phyloP scores from a whole-genome alignment of 768 basidiomycete species.

The Russula griseocarnosa region DNA sequence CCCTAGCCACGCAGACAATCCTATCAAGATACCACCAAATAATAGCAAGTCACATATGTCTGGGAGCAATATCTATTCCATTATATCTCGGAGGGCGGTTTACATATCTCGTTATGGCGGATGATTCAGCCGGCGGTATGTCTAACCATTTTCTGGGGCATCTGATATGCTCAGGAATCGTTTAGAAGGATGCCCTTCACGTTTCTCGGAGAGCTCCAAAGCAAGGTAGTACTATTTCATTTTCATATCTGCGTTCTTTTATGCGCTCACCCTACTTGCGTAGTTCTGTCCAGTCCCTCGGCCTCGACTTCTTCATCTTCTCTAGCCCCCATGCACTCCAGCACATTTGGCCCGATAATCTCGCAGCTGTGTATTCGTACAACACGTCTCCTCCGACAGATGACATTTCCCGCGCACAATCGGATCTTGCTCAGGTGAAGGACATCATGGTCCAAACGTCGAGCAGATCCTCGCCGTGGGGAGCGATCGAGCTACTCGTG shows the following conservation, averaged over 20 bases:
- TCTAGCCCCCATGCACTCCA: conserved; percentile 56
- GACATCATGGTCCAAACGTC: conserved; percentile 98
- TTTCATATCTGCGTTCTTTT: conserved; percentile 4
- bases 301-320: conserved; percentile 52
- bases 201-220: conserved; percentile 83
- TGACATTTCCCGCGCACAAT: conserved; percentile 85
- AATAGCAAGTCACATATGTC: conserved; percentile 76
- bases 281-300: conserved; percentile 62
- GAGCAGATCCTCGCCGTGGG: conserved; percentile 90
- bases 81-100: conserved; percentile 88
- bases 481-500: conserved; percentile 94
- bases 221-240: conserved; percentile 45
- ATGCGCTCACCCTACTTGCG: conserved; percentile 14
- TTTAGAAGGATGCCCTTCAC: conserved; percentile 87
- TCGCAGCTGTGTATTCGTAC: conserved; percentile 80
- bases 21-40: conserved; percentile 90
- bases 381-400: conserved; percentile 85
- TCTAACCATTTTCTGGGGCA: conserved; percentile 9
- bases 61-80: conserved; percentile 95
- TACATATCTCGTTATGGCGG: conserved; percentile 90
- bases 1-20: conserved; percentile 79
- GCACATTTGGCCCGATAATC: conserved; percentile 65
- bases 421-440: conserved; percentile 85
- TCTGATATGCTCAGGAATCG: background rate
- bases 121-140: conserved; percentile 86